Evolutionary conservation across 192 early-diverging fungal genomes (phyloP), one percentile per base, ranked within the genome.

Genomic region (Rhizoclosmatium sp.): DNA sequence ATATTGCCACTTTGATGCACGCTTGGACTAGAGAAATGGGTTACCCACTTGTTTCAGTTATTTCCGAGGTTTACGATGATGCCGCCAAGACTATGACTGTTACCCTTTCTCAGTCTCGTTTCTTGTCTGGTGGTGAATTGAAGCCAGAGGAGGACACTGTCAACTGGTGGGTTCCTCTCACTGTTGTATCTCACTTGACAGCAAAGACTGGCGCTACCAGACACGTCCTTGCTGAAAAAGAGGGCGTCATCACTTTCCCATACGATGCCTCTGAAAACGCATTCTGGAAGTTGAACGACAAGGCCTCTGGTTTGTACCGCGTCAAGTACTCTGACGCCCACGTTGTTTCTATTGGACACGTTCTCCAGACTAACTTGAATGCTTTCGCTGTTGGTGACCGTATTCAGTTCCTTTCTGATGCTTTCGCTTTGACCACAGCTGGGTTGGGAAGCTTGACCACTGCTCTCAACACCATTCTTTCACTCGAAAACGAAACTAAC

Each of bases 21-120:
- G 73, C 89, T 23, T 99, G 97, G 97, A 97, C 95, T 61, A 87
- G 86, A 66, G 89, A 93, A 75, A 87, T 93, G 49, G 97, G 97
- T 12, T 96, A 93, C 81, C 95, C 95, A 40, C 89, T 97, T 9
- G 79, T 98, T 23, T 89, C 88, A 69, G 91, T 98, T 47, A 81
- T 85, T 2, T 82, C 89, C 60, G 87, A 91, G 46, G 47, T 75
- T 58, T 91, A 71, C 19, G 87, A 90, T 48, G 84, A 51, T 19
- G 80, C 56, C 10, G 80, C 82, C 67, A 73, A 81, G 4, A 74
- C 83, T 45, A 10, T 90, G 19, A 90, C 86, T 10, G 47, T 96
- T 39, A 71, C 89, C 46, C 81, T 99, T 58, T 85, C 83, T 46
- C 97, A 99, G 82, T 90, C 88, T 67, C 91, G 97, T 31, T 99